Base-by-base conservation (phyloP, 2,329 filamentous ascomycete species). In the Diaporthe aspalathi region DNA sequence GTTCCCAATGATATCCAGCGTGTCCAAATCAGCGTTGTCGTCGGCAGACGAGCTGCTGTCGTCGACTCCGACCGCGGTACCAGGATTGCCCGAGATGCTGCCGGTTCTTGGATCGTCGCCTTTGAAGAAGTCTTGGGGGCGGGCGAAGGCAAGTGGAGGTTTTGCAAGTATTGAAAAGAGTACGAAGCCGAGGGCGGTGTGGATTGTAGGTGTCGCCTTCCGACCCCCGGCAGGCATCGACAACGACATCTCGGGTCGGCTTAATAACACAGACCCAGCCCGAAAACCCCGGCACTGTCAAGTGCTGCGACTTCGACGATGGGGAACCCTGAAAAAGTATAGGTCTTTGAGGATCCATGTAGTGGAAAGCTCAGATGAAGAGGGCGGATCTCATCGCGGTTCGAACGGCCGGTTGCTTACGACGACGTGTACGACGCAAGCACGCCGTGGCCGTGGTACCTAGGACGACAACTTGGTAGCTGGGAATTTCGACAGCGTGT, bases 361-460 rank as follows among this genome's bases (percentile, higher is more conserved):
- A 35, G 24, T 22, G 16, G 27, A 20, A 47, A 12, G 9, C 4
- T 32, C 32, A 9, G 20, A 7, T 50, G 45, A 14, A 50, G 6
- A 49, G 29, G n/a, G 43, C 29, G 7, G n/a, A 22, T 11, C 20
- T 65, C 60, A 50, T 65, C n/a, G 2, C 43, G 60, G 2, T 17
- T 50, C 60, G 27, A 38, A 7, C n/a, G 24, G 60, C 43, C 29
- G 11, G 29, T 35, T 12, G 29, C 8, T 38, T 24, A 50, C 8
- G 45, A 65, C 29, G 60, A 50, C 24, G n/a, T 49, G 43, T 27
- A 38, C 60, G n/a, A 65, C 45, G 29, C 45, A 20, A 38, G 9
- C 24, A 50, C 1, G 14, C 45, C 9, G 35, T 45, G 9, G 1
- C 2, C 27, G 38, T 29, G 22, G 35, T 29, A 45, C 24, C 22